Percentiles rank a stretch among this genome's conserved stretches.
Evolutionary conservation across 2,329 filamentous ascomycete genomes (phyloP).

Genomic region (Raffaelea ambrosiae): DNA sequence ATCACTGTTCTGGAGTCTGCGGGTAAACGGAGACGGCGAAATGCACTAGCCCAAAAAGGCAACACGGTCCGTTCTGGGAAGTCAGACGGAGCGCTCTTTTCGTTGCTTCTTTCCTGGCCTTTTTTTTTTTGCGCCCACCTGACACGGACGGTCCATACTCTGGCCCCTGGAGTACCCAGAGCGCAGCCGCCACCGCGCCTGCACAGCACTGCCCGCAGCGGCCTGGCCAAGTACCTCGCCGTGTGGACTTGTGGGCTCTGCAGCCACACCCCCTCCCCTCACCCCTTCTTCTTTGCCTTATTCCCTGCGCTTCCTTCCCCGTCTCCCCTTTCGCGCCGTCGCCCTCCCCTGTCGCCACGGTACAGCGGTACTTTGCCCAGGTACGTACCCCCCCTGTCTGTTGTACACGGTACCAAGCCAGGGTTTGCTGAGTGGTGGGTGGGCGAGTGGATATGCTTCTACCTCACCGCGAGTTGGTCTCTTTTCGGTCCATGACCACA

Average conservation of each 20-base stretch:
- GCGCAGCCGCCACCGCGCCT: not conserved
- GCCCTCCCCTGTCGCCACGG: slow-evolving; percentile 2
- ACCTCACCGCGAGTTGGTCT: slow-evolving; percentile 16
- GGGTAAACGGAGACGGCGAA: too few relatives aligned
- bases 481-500: slow-evolving; percentile 9
- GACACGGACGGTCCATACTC: not conserved
- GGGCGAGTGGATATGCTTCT: slow-evolving; percentile 9
- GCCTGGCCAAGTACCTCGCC: too few relatives aligned
- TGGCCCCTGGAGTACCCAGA: slow-evolving; percentile 5
- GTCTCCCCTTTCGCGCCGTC: not conserved
- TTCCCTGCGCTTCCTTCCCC: not conserved
- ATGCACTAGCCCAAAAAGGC: not conserved
- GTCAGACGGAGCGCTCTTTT: slow-evolving; percentile 6
- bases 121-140: not conserved
- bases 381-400: slow-evolving; percentile 12
- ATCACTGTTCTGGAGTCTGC: too few relatives aligned
- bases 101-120: not conserved
- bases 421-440: slow-evolving; percentile 5
- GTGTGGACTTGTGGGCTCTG: not conserved
- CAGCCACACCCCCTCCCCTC: not conserved
- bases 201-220: too few relatives aligned
- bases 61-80: slow-evolving; percentile 6
- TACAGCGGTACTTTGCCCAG: slow-evolving; percentile 10
- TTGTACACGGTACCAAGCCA: slow-evolving; percentile 11
- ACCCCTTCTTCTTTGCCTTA: not conserved